Base-by-base conservation (phyloP, 1,139 yeast genomes). In the Fermentozyma sake region DNA sequence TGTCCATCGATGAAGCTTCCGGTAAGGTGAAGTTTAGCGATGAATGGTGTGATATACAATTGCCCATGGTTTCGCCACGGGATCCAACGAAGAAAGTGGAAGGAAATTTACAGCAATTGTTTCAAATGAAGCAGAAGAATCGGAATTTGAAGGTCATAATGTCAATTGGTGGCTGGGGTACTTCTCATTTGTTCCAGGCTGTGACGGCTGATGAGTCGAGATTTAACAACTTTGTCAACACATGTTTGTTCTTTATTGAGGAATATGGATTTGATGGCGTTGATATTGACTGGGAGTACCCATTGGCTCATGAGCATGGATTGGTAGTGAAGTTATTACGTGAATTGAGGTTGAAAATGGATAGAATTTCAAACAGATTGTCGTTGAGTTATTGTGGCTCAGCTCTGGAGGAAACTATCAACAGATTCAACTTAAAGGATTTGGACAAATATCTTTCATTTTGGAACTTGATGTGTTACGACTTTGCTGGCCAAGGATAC, bases 271-370 rank as follows among this genome's bases (percentile, higher is more conserved):
- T 91, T 44, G 97, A 91, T 50, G 97, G 98, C 0, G 62, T 91
- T 27, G 98, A 91, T 51, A 58, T 91, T 18, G 98, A 91, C 55
- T 91, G 96, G 96, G 98, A 91, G 51, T 89, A 80, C 41, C 95
- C 96, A 0, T 63, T 55, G 22, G 41, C 44, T 3, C 42, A 49
- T 1, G 79, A 84, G 35, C 75, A 76, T 1, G 31, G 41, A 1
- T 49, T 52, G 26, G 67, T 78, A 33, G 61, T 73, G 1, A 50
- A 53, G 8, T 41, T 85, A 19, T 52, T 83, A 7, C 44, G 43
- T 16, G 40, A 35, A 8, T 44, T 84, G 10, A 61, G 81, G 22
- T 27, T 20, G 0, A 56, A 50, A 18, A 48, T 84, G 32, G 61
- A 68, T 34, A 27, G 36, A 7, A 20, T 46, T 3, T 30, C 37